A percentile compares a stretch with the other conserved stretches of the same genome.
Conservation (phyloP, 228 moss, liverwort and hornwort species). For the Sphagnum fallax region DNA sequence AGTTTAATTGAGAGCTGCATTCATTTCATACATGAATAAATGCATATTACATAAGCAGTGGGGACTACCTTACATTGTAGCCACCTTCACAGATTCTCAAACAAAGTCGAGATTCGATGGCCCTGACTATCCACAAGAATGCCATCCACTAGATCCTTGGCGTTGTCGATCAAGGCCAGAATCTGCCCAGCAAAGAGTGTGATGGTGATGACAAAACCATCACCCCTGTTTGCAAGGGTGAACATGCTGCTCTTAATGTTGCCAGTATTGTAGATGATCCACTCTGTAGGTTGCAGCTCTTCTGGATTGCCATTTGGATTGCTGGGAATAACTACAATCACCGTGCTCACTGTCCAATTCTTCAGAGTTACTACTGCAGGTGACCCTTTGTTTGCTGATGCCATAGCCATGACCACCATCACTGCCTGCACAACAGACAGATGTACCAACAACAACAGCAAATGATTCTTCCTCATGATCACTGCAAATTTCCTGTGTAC, state of each 20-base stretch:
- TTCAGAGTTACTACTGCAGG: constrained; percentile 18
- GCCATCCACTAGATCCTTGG: constrained; percentile 17
- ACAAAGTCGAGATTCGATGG: constrained; percentile 16
- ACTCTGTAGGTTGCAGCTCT: constrained; percentile 16
- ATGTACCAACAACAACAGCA: too few species aligned
- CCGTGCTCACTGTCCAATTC: constrained; percentile 25
- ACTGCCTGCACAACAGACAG: too few species aligned
- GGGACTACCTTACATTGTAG: too few species aligned
- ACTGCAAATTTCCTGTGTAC: too few species aligned
- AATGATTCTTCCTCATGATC: too few species aligned
- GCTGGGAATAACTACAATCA: constrained; percentile 12
- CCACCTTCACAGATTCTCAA: constrained; percentile 25
- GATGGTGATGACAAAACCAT: constrained; percentile 24
- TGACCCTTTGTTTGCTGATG: too few species aligned
- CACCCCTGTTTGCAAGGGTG: constrained; percentile 27
- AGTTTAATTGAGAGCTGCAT: too few species aligned
- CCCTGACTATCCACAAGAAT: constrained; percentile 30
- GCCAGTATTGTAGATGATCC: constrained; percentile 31
- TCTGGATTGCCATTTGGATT: constrained; percentile 17
- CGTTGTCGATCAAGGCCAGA: constrained; percentile 27
- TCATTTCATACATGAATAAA: too few species aligned
- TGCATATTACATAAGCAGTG: too few species aligned
- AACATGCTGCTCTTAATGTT: constrained; percentile 27
- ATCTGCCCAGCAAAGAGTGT: constrained; percentile 21
- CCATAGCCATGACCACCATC: too few species aligned